Base-by-base conservation (phyloP, 805 yeast species). In the Starmerella riodocensis region DNA sequence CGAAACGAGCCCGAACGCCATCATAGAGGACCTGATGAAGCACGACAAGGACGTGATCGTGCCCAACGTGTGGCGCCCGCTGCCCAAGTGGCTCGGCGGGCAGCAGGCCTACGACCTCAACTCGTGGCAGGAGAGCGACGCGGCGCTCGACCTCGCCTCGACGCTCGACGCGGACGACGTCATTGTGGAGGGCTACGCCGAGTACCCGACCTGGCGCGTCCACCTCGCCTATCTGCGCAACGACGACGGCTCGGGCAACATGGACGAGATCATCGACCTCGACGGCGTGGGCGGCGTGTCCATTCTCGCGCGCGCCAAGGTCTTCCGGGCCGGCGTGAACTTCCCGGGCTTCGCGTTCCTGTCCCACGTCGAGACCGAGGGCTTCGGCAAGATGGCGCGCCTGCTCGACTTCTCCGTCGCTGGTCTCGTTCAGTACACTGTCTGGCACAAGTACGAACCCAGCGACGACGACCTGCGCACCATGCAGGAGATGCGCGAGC, bases 251-350 rank as follows among this genome's bases (percentile, higher is more conserved):
- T 74, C 78, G 51, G 96, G 96, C 21, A 84, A 85, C 60, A 86
- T 86, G 2, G 88, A 82, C 55, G 85, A 78, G 31, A 88, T 82
- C 56, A 77, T 88, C 75, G 85, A 78, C 38, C 66, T 86, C 44
- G 96, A 86, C 59, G 97, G 97, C 38, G 83, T 86, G 49, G 97
- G 97, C 18, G 97, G 97, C 47, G 97, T 88, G 32, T 82, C 94
- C 1, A 84, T 88, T 47, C 66, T 88, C 49, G 71, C 93, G 27
- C 80, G 78, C 57, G 95, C 95, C 1, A 62, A 65, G 36, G 94
- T 85, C 4, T 86, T 86, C 64, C 69, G 83, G 46, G 65, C 71
- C 14, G 97, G 97, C 12, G 77, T 88, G 3, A 91, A 83, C 64
- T 86, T 85, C 69, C 96, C 97, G 6, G 96, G 94, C 2, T 88